These are phyloP conservation scores for Solanum hybrid DNA, from an alignment of 305 asterid genomes.

Conservation along the genomic window DNA sequence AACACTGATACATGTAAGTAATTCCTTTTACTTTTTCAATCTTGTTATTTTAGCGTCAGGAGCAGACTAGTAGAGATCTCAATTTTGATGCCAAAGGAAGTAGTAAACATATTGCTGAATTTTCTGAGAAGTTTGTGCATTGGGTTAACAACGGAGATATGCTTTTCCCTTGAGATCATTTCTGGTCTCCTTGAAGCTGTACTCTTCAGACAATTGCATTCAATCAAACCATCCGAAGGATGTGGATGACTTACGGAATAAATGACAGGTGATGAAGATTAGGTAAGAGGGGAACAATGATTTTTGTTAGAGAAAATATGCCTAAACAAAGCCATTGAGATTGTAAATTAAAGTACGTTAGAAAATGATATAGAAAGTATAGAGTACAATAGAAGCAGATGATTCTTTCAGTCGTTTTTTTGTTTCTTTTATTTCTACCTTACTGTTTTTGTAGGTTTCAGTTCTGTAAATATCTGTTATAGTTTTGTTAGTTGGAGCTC, in stretches of 20 bases:
- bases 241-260: conserved; percentile 24
- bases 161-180: conserved; percentile 37
- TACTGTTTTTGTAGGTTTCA: neutral
- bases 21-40: neutral
- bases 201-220: neutral
- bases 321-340: conserved; percentile 18
- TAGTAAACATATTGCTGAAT: conserved; percentile 23
- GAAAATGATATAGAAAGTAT: neutral
- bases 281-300: conserved; percentile 11
- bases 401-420: conserved; percentile 9
- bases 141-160: conserved; percentile 56
- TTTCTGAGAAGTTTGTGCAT: conserved; percentile 47
- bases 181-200: neutral
- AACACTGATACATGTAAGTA: neutral
- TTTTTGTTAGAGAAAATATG: conserved; percentile 26
- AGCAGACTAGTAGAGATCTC: conserved; percentile 27
- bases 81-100: conserved; percentile 12
- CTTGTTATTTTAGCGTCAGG: conserved; percentile 8
- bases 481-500: neutral
- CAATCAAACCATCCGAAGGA: conserved; percentile 54
- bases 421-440: neutral
- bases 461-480: conserved; percentile 16
- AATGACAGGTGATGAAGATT: conserved; percentile 15
- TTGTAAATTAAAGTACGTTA: neutral
- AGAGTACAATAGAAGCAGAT: conserved; percentile 8